Percentiles rank a stretch among this genome's conserved stretches.
phyloP scores from a whole-genome alignment of 2,329 filamentous ascomycete species.

The Talaromyces verruculosus region DNA sequence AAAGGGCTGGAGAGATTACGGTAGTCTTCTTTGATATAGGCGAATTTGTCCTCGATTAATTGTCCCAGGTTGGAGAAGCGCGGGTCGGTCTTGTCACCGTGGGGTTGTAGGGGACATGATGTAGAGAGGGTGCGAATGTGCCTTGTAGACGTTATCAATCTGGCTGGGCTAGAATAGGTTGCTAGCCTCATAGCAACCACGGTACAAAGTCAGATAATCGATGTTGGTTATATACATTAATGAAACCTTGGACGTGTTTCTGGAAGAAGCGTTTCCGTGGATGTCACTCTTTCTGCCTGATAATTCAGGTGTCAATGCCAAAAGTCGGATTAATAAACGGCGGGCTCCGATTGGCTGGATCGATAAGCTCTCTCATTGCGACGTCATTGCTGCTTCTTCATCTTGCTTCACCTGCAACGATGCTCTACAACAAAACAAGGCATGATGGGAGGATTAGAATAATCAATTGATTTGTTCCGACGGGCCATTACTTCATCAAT shows the following conservation, averaged over 20 bases:
- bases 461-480: neutral
- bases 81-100: constrained; percentile 39
- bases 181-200: constrained; percentile 15
- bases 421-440: neutral
- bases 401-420: too few relatives aligned
- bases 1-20: constrained; percentile 35
- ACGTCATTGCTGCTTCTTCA: neutral
- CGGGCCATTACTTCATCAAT: neutral
- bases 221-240: neutral
- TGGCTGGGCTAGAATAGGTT: neutral
- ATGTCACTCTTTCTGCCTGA: neutral
- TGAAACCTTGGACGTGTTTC: neutral
- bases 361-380: neutral
- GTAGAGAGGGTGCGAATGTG: neutral
- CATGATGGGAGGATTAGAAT: neutral
- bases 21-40: constrained; percentile 59
- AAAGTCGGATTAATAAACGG: constrained; percentile 1
- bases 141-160: neutral
- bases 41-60: constrained; percentile 62
- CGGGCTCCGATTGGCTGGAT: neutral
- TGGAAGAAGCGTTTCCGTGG: neutral
- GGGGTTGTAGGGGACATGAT: neutral
- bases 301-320: neutral
- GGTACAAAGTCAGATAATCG: neutral
- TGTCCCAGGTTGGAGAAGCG: constrained; percentile 54